phyloP scores from a whole-genome alignment of 805 yeast genomes.

The Hermanozyma aechmeae region DNA sequence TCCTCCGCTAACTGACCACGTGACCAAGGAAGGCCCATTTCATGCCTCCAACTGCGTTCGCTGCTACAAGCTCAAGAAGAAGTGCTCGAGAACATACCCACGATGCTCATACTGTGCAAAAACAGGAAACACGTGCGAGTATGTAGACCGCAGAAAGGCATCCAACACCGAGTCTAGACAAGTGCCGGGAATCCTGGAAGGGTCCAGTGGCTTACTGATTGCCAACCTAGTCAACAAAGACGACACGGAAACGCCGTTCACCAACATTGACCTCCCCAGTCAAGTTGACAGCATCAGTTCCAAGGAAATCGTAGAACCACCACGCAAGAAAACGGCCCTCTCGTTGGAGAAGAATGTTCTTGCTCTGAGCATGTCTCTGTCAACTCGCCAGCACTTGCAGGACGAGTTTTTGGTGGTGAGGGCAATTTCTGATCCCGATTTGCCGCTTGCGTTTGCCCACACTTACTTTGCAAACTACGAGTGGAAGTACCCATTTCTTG shows the following conservation, averaged over 20 bases:
- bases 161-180: slow-evolving; percentile 1
- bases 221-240: slow-evolving; percentile 7
- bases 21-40: too few relatives aligned
- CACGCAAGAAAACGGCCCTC: neutral
- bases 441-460: slow-evolving; percentile 22
- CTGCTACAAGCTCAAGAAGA: slow-evolving; percentile 34
- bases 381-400: slow-evolving; percentile 4
- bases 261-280: slow-evolving; percentile 8
- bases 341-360: neutral
- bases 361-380: neutral
- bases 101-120: slow-evolving; percentile 27
- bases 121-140: slow-evolving; percentile 27
- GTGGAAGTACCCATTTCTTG: slow-evolving; percentile 25
- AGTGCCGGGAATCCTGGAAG: neutral
- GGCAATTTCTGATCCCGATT: slow-evolving; percentile 16
- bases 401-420: slow-evolving; percentile 30
- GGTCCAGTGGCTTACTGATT: slow-evolving; percentile 3
- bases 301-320: neutral
- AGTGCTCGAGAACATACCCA: slow-evolving; percentile 31
- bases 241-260: slow-evolving; percentile 5
- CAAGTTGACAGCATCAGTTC: neutral
- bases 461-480: slow-evolving; percentile 31
- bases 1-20: too few relatives aligned
- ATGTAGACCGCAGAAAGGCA: slow-evolving; percentile 18
- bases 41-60: slow-evolving; percentile 29